These are phyloP conservation scores for Rhodotorula sphaerocarpa DNA, from an alignment of 768 basidiomycete genomes.

Conservation along the genomic window DNA sequence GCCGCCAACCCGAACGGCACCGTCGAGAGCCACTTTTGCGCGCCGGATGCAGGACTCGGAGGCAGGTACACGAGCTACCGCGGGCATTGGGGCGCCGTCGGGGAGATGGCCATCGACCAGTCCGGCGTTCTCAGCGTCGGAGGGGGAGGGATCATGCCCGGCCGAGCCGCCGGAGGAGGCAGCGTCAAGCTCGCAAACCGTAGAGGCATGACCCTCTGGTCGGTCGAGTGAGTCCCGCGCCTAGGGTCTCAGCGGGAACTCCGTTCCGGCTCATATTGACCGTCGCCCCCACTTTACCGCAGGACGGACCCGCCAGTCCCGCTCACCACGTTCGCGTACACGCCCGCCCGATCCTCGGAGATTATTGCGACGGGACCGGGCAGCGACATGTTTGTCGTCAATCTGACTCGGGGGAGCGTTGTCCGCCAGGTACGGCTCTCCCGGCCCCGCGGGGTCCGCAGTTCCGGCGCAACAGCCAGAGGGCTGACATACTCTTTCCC, in stretches of 20 bases:
- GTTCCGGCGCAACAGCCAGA: too few species aligned
- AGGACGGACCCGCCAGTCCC: conserved; percentile 28
- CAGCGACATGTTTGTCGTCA: conserved; percentile 62
- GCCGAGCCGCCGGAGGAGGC: conserved; percentile 26
- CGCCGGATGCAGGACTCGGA: conserved; percentile 28
- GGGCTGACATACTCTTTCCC: too few species aligned
- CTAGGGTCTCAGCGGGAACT: neutral
- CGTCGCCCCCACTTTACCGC: neutral
- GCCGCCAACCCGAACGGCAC: conserved; percentile 64
- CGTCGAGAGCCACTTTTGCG: conserved; percentile 59
- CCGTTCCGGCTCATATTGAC: neutral
- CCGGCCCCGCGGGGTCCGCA: too few species aligned
- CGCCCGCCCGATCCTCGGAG: conserved; percentile 48
- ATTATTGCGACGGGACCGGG: conserved; percentile 52
- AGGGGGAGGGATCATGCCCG: conserved; percentile 30
- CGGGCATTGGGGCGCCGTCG: conserved; percentile 50
- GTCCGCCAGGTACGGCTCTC: conserved; percentile 54
- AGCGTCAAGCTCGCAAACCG: conserved; percentile 45
- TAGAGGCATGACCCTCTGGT: conserved; percentile 44
- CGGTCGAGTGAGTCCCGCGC: conserved; percentile 42
- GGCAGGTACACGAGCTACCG: conserved; percentile 39
- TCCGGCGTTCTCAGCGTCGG: conserved; percentile 56
- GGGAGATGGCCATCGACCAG: conserved; percentile 68
- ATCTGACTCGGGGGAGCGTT: conserved; percentile 61
- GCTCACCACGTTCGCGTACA: conserved; percentile 36